Evolutionary conservation across 179 eudicot species (phyloP), one percentile per base, ranked within the genome.

Genomic region (Patellifolia procumbens): DNA sequence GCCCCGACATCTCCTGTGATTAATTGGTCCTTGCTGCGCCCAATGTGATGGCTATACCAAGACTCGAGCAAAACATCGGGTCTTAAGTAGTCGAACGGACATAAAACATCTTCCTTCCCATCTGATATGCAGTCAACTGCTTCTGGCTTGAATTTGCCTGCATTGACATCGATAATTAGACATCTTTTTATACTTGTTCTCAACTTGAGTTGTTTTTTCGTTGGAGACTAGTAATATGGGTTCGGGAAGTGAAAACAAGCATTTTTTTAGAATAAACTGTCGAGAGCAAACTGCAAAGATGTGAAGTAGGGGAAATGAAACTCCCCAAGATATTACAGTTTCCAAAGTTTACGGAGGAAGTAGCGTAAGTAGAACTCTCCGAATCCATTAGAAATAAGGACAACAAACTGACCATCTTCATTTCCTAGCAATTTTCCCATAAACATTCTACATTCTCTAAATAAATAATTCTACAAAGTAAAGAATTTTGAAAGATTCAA

Each of bases 41-140:
- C 84, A 37, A 66, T 74, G 46, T 68, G 68, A 10, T 77, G 83
- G 28, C 85, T 80, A 63, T 80, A 81, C 87, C 90, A 88, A 72
- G 90, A 87, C 70, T 76, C 90, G 15, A 92, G 86, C 72, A 91
- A 70, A 29, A 74, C 80, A 73, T 92, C 97, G 0, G 97, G 97
- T 74, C 92, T 83, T 49, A 88, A 68, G 80, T 74, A 82, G 22
- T 83, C 66, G 78, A 82, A 65, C 13, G 83, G 83, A 65, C 83
- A 46, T 7, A 79, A 71, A 42, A 55, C 49, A 22, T 85, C 92
- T 71, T 83, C 79, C 68, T 85, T 80, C 20, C 42, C 85, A 58
- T 73, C 72, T 28, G 70, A 64, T 60, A 42, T 70, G 80, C 80
- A 74, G 58, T 85, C 85, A 35, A 39, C 26, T 49, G 76, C 76